phyloP scores from a whole-genome alignment of 805 yeast genomes.

The Danielozyma ontarioensis region DNA sequence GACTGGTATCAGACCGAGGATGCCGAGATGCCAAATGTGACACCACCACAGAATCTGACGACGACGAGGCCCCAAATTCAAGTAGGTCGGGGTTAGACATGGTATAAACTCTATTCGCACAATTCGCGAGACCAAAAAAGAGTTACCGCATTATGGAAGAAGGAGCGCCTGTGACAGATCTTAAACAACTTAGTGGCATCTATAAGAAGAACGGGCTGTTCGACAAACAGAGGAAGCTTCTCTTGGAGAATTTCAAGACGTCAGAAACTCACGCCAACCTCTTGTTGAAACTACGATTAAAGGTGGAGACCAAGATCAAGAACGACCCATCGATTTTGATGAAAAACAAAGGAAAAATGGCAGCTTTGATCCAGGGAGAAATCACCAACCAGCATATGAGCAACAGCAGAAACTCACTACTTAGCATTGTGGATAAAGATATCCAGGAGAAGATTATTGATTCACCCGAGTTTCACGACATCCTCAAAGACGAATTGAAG shows the following conservation, averaged over 20 bases:
- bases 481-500: slow-evolving; percentile 25
- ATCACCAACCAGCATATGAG: slow-evolving; percentile 27
- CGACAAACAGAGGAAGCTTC: slow-evolving; percentile 38
- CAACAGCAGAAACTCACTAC: slow-evolving; percentile 13
- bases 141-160: too few relatives aligned
- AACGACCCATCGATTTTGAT: slow-evolving; percentile 44
- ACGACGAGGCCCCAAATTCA: too few relatives aligned
- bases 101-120: too few relatives aligned
- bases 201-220: slow-evolving; percentile 48
- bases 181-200: slow-evolving; percentile 33
- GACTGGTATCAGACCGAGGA: too few relatives aligned
- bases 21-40: too few relatives aligned
- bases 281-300: slow-evolving; percentile 31
- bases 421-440: slow-evolving; percentile 39
- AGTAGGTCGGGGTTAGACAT: too few relatives aligned
- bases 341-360: slow-evolving; percentile 46
- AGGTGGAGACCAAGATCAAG: slow-evolving; percentile 43
- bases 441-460: slow-evolving; percentile 40
- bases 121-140: too few relatives aligned
- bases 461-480: slow-evolving; percentile 33
- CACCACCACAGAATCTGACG: too few relatives aligned
- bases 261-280: slow-evolving; percentile 38
- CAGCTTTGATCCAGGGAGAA: slow-evolving; percentile 50
- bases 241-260: slow-evolving; percentile 39
- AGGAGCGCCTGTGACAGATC: too few relatives aligned